Base-by-base conservation (phyloP, 176 grass and related monocot genomes). In the Ampelocalamus luodianensis region DNA sequence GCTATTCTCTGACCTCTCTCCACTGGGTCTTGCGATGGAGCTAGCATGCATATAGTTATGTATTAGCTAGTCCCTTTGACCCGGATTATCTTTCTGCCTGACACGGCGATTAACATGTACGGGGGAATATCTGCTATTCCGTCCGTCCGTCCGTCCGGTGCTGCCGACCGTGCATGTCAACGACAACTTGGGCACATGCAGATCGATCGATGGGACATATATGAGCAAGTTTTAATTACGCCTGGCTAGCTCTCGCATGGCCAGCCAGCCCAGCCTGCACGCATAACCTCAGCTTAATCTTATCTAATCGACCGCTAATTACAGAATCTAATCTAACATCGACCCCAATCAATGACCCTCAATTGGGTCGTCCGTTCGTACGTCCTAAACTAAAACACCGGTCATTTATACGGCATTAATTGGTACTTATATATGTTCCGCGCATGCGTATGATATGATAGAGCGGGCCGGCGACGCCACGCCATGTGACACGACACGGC, bases 211-310 rank as follows among this genome's bases (percentile, higher is more conserved):
- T 2, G 37, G 18, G 8, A n/a, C n/a, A 29, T 0, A 29, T 63
- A 27, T 13, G 60, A 15, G 8, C 16, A 43, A 15, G 36, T 34
- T 1, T 24, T 17, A 24, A 22, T 68, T 27, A 6, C 14, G 7
- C 5, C 61, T 43, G 26, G 45, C 26, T 36, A 74, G n/a, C 16
- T 3, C 26, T 16, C 84, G 72, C 84, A 64, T 79, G 84, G 84
- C 63, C 76, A 79, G 76, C 42, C 76, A 63, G 74, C 59, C 59
- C 4, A 15, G 60, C 60, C 24, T 0, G 22, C 61, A 15, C 26
- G n/a, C 23, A 32, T 32, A 85, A 60, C 65, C 83, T 79, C 65
- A 72, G 84, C 76, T 86, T 79, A 86, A 86, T 54, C 54, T 66
- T 32, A 56, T 83, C 23, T 50, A 71, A 66, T 48, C 46, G 15